Evolutionary conservation across 345 rosid species (phyloP).

Genomic region (Passiflora organensis): DNA sequence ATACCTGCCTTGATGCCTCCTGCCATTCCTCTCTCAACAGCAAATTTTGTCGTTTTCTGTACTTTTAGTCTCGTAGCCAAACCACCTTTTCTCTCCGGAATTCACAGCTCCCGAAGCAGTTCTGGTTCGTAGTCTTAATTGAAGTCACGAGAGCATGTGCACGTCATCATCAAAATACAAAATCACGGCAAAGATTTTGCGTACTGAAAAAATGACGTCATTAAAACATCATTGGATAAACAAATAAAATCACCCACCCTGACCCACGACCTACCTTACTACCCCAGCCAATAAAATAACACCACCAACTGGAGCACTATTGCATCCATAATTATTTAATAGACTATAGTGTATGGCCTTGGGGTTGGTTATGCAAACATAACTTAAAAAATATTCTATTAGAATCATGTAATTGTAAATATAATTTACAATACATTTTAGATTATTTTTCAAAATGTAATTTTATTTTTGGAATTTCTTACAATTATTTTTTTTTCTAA

Average conservation of each 20-base stretch:
- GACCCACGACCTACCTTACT: not conserved
- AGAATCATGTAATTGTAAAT: not conserved
- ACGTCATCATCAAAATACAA: conserved; percentile 6
- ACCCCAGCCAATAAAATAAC: too few relatives aligned
- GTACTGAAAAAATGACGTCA: not conserved
- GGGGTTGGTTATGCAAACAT: not conserved
- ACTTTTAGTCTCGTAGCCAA: too few relatives aligned
- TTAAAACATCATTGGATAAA: not conserved
- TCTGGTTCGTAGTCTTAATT: too few relatives aligned
- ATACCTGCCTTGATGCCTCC: too few relatives aligned
- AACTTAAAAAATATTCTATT: too few relatives aligned
- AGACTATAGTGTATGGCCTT: not conserved
- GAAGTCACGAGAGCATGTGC: not conserved
- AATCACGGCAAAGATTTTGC: conserved; percentile 6
- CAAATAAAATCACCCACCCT: not conserved
- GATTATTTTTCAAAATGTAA: too few relatives aligned
- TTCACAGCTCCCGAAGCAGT: too few relatives aligned
- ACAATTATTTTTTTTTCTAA: not conserved
- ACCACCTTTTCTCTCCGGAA: too few relatives aligned
- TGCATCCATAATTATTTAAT: not conserved
- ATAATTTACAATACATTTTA: too few relatives aligned
- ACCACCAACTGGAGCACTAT: not conserved
- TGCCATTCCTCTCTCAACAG: too few relatives aligned
- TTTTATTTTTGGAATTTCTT: too few relatives aligned
- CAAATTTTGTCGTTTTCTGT: too few relatives aligned